These are phyloP conservation scores for Hyphopichia buzzinii DNA, from an alignment of 1,139 yeast genomes.

Conservation along the genomic window DNA sequence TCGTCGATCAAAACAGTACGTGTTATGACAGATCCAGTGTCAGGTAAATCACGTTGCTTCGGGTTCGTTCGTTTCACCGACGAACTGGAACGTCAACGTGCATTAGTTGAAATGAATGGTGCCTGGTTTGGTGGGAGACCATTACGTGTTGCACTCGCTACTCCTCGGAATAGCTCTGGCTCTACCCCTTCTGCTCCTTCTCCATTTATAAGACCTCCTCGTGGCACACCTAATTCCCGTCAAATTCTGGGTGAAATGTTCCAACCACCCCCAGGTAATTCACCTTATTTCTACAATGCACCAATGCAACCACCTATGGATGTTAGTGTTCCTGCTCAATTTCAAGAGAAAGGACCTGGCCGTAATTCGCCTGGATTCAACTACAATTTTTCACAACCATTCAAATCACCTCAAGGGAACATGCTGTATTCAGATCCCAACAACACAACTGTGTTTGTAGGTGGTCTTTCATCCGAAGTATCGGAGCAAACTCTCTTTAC, in stretches of 20 bases:
- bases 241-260: slow-evolving; percentile 3
- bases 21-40: slow-evolving; percentile 72
- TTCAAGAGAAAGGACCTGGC: neutral
- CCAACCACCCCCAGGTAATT: slow-evolving; percentile 5
- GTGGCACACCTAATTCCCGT: neutral
- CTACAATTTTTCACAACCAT: neutral
- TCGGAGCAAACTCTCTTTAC: slow-evolving; percentile 73
- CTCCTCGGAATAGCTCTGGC: slow-evolving; percentile 41
- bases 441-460: slow-evolving; percentile 93
- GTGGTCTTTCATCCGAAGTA: slow-evolving; percentile 77
- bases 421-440: slow-evolving; percentile 61
- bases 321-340: neutral
- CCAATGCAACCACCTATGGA: slow-evolving; percentile 2
- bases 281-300: slow-evolving; percentile 6
- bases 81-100: slow-evolving; percentile 61
- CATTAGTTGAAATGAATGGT: slow-evolving; percentile 72
- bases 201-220: neutral
- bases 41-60: slow-evolving; percentile 72
- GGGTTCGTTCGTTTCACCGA: slow-evolving; percentile 72
- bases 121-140: slow-evolving; percentile 74
- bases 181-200: neutral
- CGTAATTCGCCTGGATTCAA: slow-evolving; percentile 1
- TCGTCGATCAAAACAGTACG: slow-evolving; percentile 65
- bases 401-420: slow-evolving; percentile 10
- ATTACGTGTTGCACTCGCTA: slow-evolving; percentile 68